These are phyloP conservation scores for Emmonsiellopsis sp. DNA, from an alignment of 2,329 filamentous ascomycete species.

Conservation along the genomic window DNA sequence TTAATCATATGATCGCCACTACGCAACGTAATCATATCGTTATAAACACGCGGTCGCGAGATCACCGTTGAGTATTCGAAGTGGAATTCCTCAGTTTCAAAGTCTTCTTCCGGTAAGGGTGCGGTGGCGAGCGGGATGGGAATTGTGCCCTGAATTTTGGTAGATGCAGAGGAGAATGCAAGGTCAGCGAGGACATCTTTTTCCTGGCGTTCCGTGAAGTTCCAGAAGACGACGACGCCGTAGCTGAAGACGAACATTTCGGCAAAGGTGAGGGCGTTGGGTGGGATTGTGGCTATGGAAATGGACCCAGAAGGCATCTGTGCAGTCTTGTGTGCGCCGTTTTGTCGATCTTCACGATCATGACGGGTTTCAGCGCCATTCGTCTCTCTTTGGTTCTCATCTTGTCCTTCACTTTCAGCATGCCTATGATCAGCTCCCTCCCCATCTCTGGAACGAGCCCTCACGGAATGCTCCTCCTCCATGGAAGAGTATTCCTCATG, in stretches of 20 bases:
- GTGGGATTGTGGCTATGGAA: conserved; percentile 39
- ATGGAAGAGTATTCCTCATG: conserved; percentile 84
- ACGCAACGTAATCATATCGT: conserved; percentile 97
- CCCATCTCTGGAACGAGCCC: conserved; percentile 21
- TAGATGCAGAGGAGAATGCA: conserved; percentile 59
- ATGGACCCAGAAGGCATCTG: neutral
- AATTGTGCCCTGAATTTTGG: conserved; percentile 21
- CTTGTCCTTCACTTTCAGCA: neutral
- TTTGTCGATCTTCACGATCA: conserved; percentile 19
- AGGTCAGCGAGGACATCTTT: conserved; percentile 93
- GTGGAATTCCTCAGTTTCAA: conserved; percentile 96
- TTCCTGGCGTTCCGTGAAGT: conserved; percentile 91
- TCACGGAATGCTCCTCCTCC: conserved; percentile 38
- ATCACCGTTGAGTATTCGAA: conserved; percentile 91
- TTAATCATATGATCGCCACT: conserved; percentile 99
- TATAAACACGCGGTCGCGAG: conserved; percentile 83
- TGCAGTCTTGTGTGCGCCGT: neutral
- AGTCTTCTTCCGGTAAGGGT: conserved; percentile 78
- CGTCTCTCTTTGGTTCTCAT: conserved; percentile 6
- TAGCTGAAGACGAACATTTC: conserved; percentile 98
- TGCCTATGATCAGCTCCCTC: neutral
- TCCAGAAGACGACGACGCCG: conserved; percentile 97
- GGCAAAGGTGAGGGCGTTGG: conserved; percentile 69
- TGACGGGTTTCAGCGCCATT: conserved; percentile 21
- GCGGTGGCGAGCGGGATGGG: conserved; percentile 61